phyloP scores from a whole-genome alignment of 768 basidiomycete genomes.

The Naganishia antarctica region DNA sequence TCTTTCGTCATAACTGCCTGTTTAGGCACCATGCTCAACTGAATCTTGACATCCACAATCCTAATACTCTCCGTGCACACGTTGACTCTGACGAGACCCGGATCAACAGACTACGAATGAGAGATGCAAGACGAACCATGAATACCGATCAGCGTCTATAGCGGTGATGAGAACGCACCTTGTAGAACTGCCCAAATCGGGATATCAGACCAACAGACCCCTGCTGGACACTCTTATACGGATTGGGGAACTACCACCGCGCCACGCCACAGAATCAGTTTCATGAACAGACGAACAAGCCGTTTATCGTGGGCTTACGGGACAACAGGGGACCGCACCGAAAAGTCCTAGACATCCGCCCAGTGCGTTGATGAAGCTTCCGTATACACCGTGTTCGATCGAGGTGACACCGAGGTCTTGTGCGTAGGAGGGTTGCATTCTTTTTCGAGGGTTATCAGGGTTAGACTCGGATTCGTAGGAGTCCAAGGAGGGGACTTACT shows the following conservation, averaged over 20 bases:
- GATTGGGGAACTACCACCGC: conserved; percentile 19
- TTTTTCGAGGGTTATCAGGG: conserved; percentile 12
- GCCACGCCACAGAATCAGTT: too few relatives aligned
- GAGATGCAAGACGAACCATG: neutral
- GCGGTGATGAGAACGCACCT: too few relatives aligned
- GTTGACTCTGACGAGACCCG: conserved; percentile 85
- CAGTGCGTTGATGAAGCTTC: conserved; percentile 62
- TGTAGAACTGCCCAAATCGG: conserved; percentile 94
- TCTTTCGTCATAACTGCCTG: conserved; percentile 81
- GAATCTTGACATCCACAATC: conserved; percentile 90
- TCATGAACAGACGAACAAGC: too few relatives aligned
- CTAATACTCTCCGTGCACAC: conserved; percentile 86
- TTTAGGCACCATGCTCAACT: conserved; percentile 59
- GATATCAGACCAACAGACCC: conserved; percentile 86
- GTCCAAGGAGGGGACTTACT: conserved; percentile 9
- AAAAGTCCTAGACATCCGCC: conserved; percentile 57
- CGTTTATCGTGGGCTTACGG: conserved; percentile 56
- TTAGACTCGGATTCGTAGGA: neutral
- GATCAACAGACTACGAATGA: conserved; percentile 63
- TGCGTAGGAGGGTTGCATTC: conserved; percentile 75
- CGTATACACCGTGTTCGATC: conserved; percentile 82
- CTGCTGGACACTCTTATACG: conserved; percentile 65
- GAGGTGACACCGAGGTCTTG: conserved; percentile 71
- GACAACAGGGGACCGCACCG: conserved; percentile 80
- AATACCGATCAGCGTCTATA: too few relatives aligned